Percentiles rank a stretch among this genome's conserved stretches.
These are phyloP conservation scores for Metschnikowia bowlesiae DNA, from an alignment of 805 yeast species.

Conservation along the genomic window DNA sequence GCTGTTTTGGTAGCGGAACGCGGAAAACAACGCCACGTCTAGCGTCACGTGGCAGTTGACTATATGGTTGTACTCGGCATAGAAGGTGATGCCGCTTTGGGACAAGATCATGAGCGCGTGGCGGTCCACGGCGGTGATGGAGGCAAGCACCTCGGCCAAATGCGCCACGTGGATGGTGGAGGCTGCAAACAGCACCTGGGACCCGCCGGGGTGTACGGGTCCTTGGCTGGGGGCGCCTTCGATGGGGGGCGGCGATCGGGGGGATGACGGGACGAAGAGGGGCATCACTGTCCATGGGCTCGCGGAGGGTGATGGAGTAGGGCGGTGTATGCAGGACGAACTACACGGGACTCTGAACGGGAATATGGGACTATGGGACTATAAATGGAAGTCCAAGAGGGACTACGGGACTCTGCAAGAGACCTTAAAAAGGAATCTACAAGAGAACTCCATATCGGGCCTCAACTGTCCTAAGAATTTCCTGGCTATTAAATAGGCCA, in stretches of 20 bases:
- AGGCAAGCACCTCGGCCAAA: conserved; percentile 32
- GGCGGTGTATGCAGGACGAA: background rate
- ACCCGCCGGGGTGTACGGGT: background rate
- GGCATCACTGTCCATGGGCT: background rate
- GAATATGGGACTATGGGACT: no score
- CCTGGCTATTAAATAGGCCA: background rate
- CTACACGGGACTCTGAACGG: no score
- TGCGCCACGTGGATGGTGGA: conserved; percentile 36
- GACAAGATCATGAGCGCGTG: conserved; percentile 35
- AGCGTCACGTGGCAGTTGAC: conserved; percentile 31
- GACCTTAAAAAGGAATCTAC: no score
- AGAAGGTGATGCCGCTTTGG: conserved; percentile 30
- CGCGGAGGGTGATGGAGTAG: background rate
- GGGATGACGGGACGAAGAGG: conserved; percentile 16
- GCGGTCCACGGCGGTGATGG: conserved; percentile 27
- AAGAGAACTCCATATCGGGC: no score
- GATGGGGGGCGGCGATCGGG: background rate
- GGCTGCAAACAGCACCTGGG: conserved; percentile 24
- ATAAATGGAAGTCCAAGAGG: no score
- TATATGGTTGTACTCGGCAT: conserved; percentile 35
- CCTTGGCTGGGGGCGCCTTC: background rate
- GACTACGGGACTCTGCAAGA: no score
- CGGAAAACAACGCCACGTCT: conserved; percentile 34
- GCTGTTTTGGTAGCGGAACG: conserved; percentile 20
- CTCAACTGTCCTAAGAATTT: background rate